A percentile compares a stretch with the other conserved stretches of the same genome.
phyloP scores from a whole-genome alignment of 2,329 filamentous ascomycete species.

The Fusarium concolor region DNA sequence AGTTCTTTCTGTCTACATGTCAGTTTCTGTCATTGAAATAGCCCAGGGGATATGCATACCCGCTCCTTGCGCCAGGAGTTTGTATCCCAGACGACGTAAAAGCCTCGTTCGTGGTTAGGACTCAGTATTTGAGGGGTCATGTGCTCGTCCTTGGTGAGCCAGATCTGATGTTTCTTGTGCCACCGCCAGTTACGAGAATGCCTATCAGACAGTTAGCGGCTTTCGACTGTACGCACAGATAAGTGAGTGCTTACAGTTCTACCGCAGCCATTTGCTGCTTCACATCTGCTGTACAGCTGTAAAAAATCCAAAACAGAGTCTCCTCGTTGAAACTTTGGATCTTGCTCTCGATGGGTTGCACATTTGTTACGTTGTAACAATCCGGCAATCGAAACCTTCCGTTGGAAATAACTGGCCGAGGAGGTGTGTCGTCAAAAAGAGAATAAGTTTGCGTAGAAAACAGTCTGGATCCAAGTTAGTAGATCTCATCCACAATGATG shows the following conservation, averaged over 20 bases:
- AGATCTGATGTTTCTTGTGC: conserved; percentile 74
- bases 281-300: conserved; percentile 71
- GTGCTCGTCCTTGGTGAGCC: conserved; percentile 75
- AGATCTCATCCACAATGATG: not conserved
- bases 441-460: conserved; percentile 72
- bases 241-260: conserved; percentile 64
- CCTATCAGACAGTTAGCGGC: conserved; percentile 52
- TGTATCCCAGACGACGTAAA: conserved; percentile 75
- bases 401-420: conserved; percentile 63
- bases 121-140: conserved; percentile 72
- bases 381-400: conserved; percentile 70
- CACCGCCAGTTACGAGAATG: conserved; percentile 75
- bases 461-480: conserved; percentile 53
- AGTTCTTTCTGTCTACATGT: conserved; percentile 64
- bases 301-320: conserved; percentile 77
- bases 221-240: not conserved
- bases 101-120: conserved; percentile 70
- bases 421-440: conserved; percentile 69
- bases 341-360: conserved; percentile 73
- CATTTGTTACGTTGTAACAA: conserved; percentile 75
- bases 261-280: conserved; percentile 73
- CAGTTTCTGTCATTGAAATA: conserved; percentile 28
- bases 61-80: conserved; percentile 71
- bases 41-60: conserved; percentile 56
- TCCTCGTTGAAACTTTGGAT: conserved; percentile 76